These are phyloP conservation scores for Barnettozyma hawaiiensis DNA, from an alignment of 1,139 yeast genomes.

Conservation along the genomic window DNA sequence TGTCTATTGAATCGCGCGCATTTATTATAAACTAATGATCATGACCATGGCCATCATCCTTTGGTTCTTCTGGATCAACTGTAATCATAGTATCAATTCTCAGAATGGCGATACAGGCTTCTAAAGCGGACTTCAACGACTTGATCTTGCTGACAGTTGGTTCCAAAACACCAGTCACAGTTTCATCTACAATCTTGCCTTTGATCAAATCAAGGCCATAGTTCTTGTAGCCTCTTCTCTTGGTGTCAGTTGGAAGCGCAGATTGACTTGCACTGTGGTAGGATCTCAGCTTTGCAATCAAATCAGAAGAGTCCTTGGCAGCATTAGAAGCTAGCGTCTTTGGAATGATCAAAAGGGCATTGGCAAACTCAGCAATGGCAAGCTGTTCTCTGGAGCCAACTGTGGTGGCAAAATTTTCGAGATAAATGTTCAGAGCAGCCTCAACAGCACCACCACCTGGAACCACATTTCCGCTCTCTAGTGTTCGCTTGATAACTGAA, in stretches of 20 bases:
- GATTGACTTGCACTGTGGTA: constrained; percentile 94
- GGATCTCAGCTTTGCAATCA: constrained; percentile 91
- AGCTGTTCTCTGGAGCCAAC: constrained; percentile 97
- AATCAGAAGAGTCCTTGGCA: constrained; percentile 93
- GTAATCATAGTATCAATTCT: constrained; percentile 98
- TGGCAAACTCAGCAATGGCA: constrained; percentile 97
- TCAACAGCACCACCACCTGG: constrained; percentile 99
- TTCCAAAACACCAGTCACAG: constrained; percentile 82
- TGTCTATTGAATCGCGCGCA: background rate
- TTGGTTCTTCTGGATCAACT: constrained; percentile 92
- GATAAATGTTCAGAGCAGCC: constrained; percentile 87
- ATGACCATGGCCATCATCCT: constrained; percentile 82
- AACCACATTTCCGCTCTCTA: constrained; percentile 90
- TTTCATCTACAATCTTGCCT: constrained; percentile 88
- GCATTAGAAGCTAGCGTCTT: constrained; percentile 97
- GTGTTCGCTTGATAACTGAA: constrained; percentile 91
- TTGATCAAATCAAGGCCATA: constrained; percentile 89
- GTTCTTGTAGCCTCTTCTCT: constrained; percentile 79
- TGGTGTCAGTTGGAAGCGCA: constrained; percentile 73
- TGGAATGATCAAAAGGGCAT: constrained; percentile 85
- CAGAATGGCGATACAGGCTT: constrained; percentile 95
- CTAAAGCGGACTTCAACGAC: constrained; percentile 90
- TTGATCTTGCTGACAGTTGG: constrained; percentile 92
- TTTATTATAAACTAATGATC: constrained; percentile 7
- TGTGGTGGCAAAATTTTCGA: constrained; percentile 96